Evolutionary conservation across 208 protist genomes (phyloP), one percentile per base, ranked within the genome.

Genomic region (Trypanosoma cruzi): DNA sequence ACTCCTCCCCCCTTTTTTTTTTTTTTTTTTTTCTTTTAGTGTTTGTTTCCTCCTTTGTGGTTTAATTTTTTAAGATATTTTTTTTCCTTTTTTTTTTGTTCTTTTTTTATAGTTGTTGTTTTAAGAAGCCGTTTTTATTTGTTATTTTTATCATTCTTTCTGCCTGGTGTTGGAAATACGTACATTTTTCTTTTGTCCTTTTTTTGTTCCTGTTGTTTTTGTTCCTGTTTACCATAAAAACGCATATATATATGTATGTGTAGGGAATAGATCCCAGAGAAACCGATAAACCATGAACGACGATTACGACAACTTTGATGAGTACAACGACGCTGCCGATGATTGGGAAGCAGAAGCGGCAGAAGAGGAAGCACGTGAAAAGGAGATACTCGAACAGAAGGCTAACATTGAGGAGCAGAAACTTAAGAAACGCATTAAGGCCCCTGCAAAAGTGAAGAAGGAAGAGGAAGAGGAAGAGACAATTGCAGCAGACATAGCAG

Each of bases 311-410:
- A 66, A 84, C 40, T 73, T 82, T 48, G 80, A 90, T 48, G 80
- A 90, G 63, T 90, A 82, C 71, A 81, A 93, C 55, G 91, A 96
- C 75, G 85, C 80, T 50, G 84, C 80, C 50, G 89, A 96, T 68
- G 89, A 96, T 58, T 96, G 89, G 89, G 86, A 96, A 72, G 74
- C 73, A 18, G 89, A 96, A 73, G 81, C 79, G 8, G 81, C 67
- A 5, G 76, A 81, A 59, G 73, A 85, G 50, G 90, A 94, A 74
- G 72, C 85, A 68, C 68, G 77, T 52, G 80, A 84, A 28, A 65
- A 80, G 42, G 77, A 71, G 61, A 22, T 71, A 0, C 62, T 73
- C 13, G 58, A 74, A 34, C 59, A 79, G 40, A 80, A 91, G 73
- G 79, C 83, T 55, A 61, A 79, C 22, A 74, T 80, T 7, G 68